Base-by-base conservation (phyloP, 495 filamentous ascomycete species). In the Pseudomonodictys pantanalensis region DNA sequence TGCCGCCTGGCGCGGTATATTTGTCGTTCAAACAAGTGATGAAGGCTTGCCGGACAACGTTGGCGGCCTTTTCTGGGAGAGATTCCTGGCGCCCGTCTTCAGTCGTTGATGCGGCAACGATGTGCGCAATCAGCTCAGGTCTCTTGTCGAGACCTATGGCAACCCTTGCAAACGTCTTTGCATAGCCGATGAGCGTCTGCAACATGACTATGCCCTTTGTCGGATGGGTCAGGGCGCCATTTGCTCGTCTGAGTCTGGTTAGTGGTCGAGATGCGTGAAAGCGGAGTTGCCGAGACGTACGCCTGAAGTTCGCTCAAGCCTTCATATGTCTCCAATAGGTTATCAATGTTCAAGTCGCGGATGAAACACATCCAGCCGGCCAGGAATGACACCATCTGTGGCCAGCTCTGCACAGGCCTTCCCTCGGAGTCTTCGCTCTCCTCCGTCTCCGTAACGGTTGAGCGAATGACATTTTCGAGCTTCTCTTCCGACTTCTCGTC, bases 21-120 rank as follows among this genome's bases (percentile, higher is more conserved):
- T 91, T 84, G 66, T 97, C 92, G 3, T 85, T 90, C 35, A 96
- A 77, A 64, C 92, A 96, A 33, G 90, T 90, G 41, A 89, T 95
- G 69, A 97, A 96, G 3, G 92, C 89, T 60, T 90, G 86, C 44
- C 92, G 86, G 52, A 97, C 86, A 42, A 90, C 84, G 62, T 96
- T 92, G 17, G 90, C 90, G 1, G 90, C 88, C 23, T 85, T 76
- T 69, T 95, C 91, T 9, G 91, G 89, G 56, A 96, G 76, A 3
- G 89, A 91, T 60, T 89, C 86, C 38, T 78, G 78, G 58, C 83
- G 81, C 15, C 77, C 77, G 9, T 71, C 75, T 41, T 83, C 84
- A 1, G 85, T 79, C 18, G 67, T 63, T 10, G 47, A 64, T 69
- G 76, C 68, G 68, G 73, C 63, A 69, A 79, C 68, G 66, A 83